Conservation (phyloP, 306 rosid genomes). For the Hippophae rhamnoides region DNA sequence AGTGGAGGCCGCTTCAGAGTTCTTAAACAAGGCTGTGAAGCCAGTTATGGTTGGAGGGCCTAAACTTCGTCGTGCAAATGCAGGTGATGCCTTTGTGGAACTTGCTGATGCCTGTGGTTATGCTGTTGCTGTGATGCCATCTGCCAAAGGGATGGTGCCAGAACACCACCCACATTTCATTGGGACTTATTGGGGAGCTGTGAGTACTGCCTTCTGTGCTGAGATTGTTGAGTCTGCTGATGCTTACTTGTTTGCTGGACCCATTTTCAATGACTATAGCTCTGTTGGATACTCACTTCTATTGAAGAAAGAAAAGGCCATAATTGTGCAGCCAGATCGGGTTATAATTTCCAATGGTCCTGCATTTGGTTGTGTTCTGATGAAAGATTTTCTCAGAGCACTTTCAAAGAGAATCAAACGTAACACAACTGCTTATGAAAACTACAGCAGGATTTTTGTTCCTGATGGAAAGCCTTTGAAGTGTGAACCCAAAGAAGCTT, state of each 20-base stretch:
- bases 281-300: conserved; percentile 45
- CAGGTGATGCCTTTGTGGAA: conserved; percentile 28
- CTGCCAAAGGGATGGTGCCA: conserved; percentile 35
- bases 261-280: conserved; percentile 41
- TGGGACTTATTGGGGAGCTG: conserved; percentile 40
- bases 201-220: conserved; percentile 33
- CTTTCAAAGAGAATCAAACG: conserved; percentile 24
- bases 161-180: conserved; percentile 42
- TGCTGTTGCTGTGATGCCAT: conserved; percentile 30
- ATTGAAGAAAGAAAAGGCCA: conserved; percentile 33
- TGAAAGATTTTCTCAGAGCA: conserved; percentile 39
- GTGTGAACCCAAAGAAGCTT: conserved; percentile 27
- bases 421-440: conserved; percentile 35
- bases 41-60: conserved; percentile 42
- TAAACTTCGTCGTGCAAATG: conserved; percentile 34
- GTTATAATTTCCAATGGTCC: conserved; percentile 32
- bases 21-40: conserved; percentile 39
- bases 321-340: conserved; percentile 36
- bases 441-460: conserved; percentile 29
- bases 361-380: conserved; percentile 32
- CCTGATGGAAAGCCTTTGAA: conserved; percentile 29
- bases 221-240: conserved; percentile 44
- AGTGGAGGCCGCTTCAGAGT: conserved; percentile 30
- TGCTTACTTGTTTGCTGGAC: conserved; percentile 38
- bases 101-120: conserved; percentile 38